phyloP scores from a whole-genome alignment of 495 filamentous ascomycete species.

The Neurospora sp. region DNA sequence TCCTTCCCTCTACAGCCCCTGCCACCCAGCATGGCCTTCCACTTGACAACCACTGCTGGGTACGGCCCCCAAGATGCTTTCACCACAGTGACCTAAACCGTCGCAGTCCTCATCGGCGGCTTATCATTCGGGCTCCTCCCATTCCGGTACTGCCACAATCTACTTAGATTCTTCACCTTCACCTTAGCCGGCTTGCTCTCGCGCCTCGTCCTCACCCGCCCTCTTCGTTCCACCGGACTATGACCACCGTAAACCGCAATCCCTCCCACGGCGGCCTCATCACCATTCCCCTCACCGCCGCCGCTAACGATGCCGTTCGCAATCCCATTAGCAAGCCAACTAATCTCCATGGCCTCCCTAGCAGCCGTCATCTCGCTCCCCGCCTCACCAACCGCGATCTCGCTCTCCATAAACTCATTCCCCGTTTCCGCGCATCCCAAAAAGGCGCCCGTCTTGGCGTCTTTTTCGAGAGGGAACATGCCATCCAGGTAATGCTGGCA shows the following conservation, averaged over 20 bases:
- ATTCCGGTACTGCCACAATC: slow-evolving; percentile 65
- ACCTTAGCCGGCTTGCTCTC: slow-evolving; percentile 16
- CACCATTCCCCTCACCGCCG: slow-evolving; percentile 8
- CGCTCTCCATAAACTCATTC: slow-evolving; percentile 49
- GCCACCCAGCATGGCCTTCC: no score
- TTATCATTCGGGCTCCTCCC: slow-evolving; percentile 45
- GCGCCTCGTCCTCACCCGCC: slow-evolving; percentile 1
- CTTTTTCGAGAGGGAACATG: slow-evolving; percentile 57
- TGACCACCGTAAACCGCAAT: slow-evolving; percentile 23
- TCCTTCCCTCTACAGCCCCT: no score
- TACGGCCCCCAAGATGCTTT: background rate
- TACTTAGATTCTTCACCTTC: slow-evolving; percentile 59
- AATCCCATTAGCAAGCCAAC: slow-evolving; percentile 16
- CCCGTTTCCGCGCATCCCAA: slow-evolving; percentile 17
- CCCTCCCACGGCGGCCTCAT: slow-evolving; percentile 11
- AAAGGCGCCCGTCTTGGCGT: slow-evolving; percentile 20
- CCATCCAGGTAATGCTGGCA: slow-evolving; percentile 70
- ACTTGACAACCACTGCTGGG: background rate
- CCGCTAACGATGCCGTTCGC: background rate
- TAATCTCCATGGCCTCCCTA: slow-evolving; percentile 30
- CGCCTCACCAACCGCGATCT: slow-evolving; percentile 31
- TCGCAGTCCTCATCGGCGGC: slow-evolving; percentile 14
- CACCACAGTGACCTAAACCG: slow-evolving; percentile 1
- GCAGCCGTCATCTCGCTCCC: slow-evolving; percentile 26
- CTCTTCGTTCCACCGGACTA: slow-evolving; percentile 12